These are phyloP conservation scores for Bolboschoenus planiculmis DNA, from an alignment of 176 grass and related monocot genomes.

Conservation along the genomic window DNA sequence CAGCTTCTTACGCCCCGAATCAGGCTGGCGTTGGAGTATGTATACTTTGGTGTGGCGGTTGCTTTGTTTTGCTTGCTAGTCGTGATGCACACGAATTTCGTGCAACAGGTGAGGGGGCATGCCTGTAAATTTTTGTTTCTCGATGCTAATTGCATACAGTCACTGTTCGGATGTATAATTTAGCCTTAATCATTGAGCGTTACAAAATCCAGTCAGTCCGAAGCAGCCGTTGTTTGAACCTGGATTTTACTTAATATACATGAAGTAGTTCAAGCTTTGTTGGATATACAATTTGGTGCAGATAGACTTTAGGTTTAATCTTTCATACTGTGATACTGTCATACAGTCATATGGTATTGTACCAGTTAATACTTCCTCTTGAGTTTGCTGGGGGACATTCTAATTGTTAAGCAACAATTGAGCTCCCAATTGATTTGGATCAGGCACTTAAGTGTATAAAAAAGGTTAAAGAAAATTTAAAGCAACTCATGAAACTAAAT, in stretches of 20 bases:
- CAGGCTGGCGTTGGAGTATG: conserved; percentile 83
- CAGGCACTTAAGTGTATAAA: neutral
- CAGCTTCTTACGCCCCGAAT: conserved; percentile 94
- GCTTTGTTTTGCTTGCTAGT: conserved; percentile 87
- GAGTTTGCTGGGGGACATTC: neutral
- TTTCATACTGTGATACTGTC: neutral
- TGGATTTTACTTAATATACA: neutral
- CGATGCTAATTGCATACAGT: neutral
- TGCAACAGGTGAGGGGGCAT: conserved; percentile 67
- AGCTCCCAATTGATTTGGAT: neutral
- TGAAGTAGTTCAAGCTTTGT: neutral
- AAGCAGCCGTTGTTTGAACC: neutral
- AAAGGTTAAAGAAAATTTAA: neutral
- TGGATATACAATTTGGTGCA: neutral
- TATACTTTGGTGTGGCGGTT: conserved; percentile 69
- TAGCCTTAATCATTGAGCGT: neutral
- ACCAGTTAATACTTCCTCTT: neutral
- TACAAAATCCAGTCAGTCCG: neutral
- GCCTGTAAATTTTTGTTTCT: conserved; percentile 1
- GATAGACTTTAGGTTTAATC: neutral
- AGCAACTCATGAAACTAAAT: neutral
- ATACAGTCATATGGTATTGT: neutral
- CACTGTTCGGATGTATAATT: neutral
- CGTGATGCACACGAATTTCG: conserved; percentile 99
- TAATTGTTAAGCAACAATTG: neutral